Evolutionary conservation across 1,284 basidiomycete species (phyloP), one percentile per base, ranked within the genome.

Genomic region (Apiotrichum mycotoxinovorans): DNA sequence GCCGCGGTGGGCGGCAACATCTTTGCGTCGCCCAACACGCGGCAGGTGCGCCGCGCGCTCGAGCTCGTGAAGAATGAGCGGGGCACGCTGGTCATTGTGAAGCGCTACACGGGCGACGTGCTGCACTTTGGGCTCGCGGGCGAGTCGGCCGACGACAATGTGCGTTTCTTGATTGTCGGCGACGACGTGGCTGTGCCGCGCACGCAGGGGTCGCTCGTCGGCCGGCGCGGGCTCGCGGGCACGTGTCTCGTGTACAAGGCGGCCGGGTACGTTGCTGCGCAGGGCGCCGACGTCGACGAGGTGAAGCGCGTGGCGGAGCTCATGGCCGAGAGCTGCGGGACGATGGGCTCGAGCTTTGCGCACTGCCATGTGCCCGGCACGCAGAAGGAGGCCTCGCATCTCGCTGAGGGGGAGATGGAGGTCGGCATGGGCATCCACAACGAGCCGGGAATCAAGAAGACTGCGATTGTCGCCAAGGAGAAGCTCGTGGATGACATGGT

Each of bases 241-340:
- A 92, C 90, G 2, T 86, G 91, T 8, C 78, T 97, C 12, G 89
- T 92, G 1, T 95, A 96, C 81, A 97, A 97, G 79, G 84, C 94
- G 46, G 90, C 90, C 1, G 89, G 90, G 37, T 90, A 89, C 1
- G 77, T 91, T 4, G 89, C 91, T 0, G 78, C 84, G n/a, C 76
- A 81, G 47, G 90, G 89, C 3, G 86, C 79, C 0, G 79, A 79
- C 54, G 81, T 96, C n/a, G 83, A 88, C 49, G 83, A 88, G 52
- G 88, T 94, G 9, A 83, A 88, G 71, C 73, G 78, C 34, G 66
- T 87, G 12, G 87, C 90, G 0, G 81, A 87, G 71, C 86, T 83
- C 77, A 82, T 87, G 33, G 81, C 87, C 1, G 79, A 82, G 11
- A 81, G 82, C 46, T 61, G 76, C 17, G 92, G 84, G 7, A 93